These are phyloP conservation scores for Globisporangium spinosum DNA, from an alignment of 352 stramenopile species.

Conservation along the genomic window DNA sequence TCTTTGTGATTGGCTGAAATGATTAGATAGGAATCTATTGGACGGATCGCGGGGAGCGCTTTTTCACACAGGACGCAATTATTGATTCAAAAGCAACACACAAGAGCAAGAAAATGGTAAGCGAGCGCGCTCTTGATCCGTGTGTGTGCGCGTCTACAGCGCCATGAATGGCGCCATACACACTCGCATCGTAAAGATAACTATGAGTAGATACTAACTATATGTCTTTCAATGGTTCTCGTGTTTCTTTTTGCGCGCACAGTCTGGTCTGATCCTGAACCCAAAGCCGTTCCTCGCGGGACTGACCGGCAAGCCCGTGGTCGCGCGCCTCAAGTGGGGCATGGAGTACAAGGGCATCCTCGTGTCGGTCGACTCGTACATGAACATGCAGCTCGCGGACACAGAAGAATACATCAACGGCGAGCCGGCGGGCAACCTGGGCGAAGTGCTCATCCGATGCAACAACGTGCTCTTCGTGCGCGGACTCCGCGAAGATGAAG, in stretches of 20 bases:
- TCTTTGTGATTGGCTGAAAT: slow-evolving; percentile 9
- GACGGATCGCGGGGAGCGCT: slow-evolving; percentile 10
- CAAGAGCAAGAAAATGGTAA: slow-evolving; percentile 17
- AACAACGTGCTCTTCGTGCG: slow-evolving; percentile 99
- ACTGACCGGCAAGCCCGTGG: slow-evolving; percentile 93
- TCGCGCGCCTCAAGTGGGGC: slow-evolving; percentile 98
- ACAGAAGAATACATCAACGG: slow-evolving; percentile 98
- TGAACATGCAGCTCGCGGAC: slow-evolving; percentile 97
- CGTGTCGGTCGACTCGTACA: slow-evolving; percentile 97
- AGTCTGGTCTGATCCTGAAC: slow-evolving; percentile 91
- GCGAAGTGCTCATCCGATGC: slow-evolving; percentile 98
- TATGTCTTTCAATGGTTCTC: not conserved
- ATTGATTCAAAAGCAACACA: slow-evolving; percentile 1
- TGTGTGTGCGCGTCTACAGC: not conserved
- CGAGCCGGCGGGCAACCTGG: slow-evolving; percentile 94
- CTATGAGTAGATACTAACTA: not conserved
- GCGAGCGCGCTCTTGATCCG: not conserved
- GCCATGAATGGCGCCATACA: not conserved
- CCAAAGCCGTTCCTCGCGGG: slow-evolving; percentile 94
- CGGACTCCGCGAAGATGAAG: slow-evolving; percentile 39
- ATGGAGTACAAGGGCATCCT: slow-evolving; percentile 98
- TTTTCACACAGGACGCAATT: slow-evolving; percentile 8
- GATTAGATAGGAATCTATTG: slow-evolving; percentile 4
- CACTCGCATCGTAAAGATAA: not conserved
- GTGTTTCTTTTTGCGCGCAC: slow-evolving; percentile 1